Percentiles rank a stretch among this genome's conserved stretches.
These are phyloP conservation scores for Nakataea oryzae DNA, from an alignment of 2,329 filamentous ascomycete genomes.

Conservation along the genomic window DNA sequence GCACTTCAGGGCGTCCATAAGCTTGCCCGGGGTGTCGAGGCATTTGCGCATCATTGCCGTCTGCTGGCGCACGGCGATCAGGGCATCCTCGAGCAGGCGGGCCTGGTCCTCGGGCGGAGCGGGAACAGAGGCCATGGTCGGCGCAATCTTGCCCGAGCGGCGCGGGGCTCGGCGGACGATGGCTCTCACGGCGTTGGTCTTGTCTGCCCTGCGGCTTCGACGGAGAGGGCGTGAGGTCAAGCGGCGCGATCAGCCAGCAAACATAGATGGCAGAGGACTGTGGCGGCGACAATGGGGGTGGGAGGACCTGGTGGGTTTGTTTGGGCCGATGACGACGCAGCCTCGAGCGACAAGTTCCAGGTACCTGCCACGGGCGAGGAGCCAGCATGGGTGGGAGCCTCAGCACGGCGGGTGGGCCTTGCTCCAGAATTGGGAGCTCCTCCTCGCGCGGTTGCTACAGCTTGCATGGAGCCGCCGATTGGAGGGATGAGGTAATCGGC, in stretches of 20 bases:
- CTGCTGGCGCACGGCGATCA: slow-evolving; percentile 94
- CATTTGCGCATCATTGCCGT: slow-evolving; percentile 96
- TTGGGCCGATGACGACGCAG: slow-evolving; percentile 4
- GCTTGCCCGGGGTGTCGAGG: slow-evolving; percentile 90
- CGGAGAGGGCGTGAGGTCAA: not conserved
- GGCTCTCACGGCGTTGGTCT: not conserved
- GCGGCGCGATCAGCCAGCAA: not conserved
- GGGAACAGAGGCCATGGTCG: slow-evolving; percentile 28
- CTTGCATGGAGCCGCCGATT: not conserved
- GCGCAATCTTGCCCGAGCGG: not conserved
- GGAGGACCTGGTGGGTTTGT: not conserved
- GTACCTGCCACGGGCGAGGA: not conserved
- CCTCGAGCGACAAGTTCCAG: not conserved
- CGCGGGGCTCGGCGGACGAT: slow-evolving; percentile 4
- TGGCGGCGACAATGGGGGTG: not conserved
- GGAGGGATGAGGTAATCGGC: not conserved
- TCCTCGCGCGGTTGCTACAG: not conserved
- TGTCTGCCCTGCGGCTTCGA: not conserved
- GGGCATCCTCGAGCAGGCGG: slow-evolving; percentile 91
- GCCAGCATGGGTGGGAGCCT: not conserved
- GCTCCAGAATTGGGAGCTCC: not conserved
- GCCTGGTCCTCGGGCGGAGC: slow-evolving; percentile 70
- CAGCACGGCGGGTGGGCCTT: not conserved
- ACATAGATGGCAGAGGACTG: not conserved
- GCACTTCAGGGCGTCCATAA: slow-evolving; percentile 99